These are phyloP conservation scores for Peniophora sp. DNA, from an alignment of 1,284 basidiomycete species.

Conservation along the genomic window DNA sequence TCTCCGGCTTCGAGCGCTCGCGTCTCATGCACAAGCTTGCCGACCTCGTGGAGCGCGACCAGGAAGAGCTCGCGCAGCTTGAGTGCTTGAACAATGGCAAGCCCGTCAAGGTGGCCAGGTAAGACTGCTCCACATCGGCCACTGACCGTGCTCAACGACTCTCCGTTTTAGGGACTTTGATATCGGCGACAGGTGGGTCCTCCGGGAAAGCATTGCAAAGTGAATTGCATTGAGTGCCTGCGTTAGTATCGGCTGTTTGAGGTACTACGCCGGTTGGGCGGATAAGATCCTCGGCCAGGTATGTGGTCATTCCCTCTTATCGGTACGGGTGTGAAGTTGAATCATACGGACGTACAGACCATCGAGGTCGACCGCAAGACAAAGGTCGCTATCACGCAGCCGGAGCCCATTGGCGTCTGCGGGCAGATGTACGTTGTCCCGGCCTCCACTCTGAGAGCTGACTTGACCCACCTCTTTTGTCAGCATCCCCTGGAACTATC, in stretches of 20 bases:
- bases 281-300: slow-evolving; percentile 54
- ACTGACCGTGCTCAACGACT: neutral
- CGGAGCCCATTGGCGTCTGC: slow-evolving; percentile 92
- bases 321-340: neutral
- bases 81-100: slow-evolving; percentile 83
- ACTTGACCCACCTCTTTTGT: slow-evolving; percentile 1
- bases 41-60: slow-evolving; percentile 85
- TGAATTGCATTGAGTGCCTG: too few relatives aligned
- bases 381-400: slow-evolving; percentile 81
- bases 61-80: slow-evolving; percentile 69
- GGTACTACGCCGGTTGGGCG: slow-evolving; percentile 71
- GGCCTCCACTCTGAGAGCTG: neutral
- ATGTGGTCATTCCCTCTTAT: slow-evolving; percentile 3
- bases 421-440: slow-evolving; percentile 66
- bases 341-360: slow-evolving; percentile 39
- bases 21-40: slow-evolving; percentile 80
- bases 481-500: slow-evolving; percentile 90
- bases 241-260: slow-evolving; percentile 61
- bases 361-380: slow-evolving; percentile 76
- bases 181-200: slow-evolving; percentile 47
- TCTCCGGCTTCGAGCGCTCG: slow-evolving; percentile 76
- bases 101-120: slow-evolving; percentile 70
- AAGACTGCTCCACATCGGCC: slow-evolving; percentile 6
- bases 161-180: slow-evolving; percentile 62
- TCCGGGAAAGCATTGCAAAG: too few relatives aligned